Evolutionary conservation across 2,329 filamentous ascomycete species (phyloP).

Genomic region (Diaporthe eres): DNA sequence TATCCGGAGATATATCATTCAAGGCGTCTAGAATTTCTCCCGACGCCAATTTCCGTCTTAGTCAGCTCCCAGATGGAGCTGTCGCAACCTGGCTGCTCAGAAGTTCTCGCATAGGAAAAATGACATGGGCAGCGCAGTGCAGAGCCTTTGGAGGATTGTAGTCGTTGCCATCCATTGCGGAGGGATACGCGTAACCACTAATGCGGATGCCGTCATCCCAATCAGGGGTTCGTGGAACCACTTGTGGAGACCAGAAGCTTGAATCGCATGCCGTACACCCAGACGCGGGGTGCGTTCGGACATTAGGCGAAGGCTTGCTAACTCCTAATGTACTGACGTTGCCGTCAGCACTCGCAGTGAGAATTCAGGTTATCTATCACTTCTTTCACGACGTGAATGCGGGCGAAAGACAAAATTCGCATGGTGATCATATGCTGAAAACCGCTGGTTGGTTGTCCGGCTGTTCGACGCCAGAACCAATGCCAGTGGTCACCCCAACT

Average conservation of each 20-base stretch:
- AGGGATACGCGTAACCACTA: background rate
- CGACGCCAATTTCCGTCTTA: background rate
- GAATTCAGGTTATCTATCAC: no score
- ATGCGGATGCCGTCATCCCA: background rate
- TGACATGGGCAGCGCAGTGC: background rate
- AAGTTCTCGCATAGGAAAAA: background rate
- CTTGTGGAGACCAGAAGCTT: background rate
- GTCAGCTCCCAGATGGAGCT: background rate
- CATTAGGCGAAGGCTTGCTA: no score
- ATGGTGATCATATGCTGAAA: no score
- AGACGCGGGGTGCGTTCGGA: no score
- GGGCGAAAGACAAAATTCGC: no score
- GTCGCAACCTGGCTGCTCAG: background rate
- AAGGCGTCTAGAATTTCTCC: background rate
- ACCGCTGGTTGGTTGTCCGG: no score
- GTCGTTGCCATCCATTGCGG: background rate
- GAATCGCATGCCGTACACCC: no score
- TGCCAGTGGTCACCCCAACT: no score
- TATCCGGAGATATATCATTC: background rate
- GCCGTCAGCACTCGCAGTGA: no score
- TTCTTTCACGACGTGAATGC: no score
- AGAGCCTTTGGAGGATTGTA: background rate
- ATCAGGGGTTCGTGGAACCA: background rate
- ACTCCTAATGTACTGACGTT: no score
- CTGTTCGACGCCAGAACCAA: no score